These are phyloP conservation scores for Berberis thunbergii DNA, from an alignment of 164 flowering plant species.

Conservation along the genomic window DNA sequence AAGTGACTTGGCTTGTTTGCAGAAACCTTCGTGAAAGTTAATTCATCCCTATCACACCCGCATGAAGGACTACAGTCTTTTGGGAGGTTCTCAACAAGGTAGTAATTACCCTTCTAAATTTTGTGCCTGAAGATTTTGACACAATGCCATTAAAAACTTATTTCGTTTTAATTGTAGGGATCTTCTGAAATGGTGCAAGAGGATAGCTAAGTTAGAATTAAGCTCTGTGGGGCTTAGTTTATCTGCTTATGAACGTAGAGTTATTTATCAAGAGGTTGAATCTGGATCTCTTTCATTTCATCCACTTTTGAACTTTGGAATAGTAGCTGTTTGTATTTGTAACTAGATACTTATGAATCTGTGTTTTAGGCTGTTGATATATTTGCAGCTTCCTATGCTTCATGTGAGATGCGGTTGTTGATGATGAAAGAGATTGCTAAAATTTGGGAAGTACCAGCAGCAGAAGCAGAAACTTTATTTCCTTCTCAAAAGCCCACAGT, in stretches of 20 bases:
- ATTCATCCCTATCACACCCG: slow-evolving; percentile 14
- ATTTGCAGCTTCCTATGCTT: slow-evolving; percentile 60
- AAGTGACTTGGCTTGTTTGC: slow-evolving; percentile 11
- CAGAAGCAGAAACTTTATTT: slow-evolving; percentile 34
- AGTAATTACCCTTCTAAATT: slow-evolving; percentile 1
- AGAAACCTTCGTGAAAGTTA: slow-evolving; percentile 62
- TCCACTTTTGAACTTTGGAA: no score
- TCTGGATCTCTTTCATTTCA: not conserved
- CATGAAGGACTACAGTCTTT: slow-evolving; percentile 24
- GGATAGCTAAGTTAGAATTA: slow-evolving; percentile 49
- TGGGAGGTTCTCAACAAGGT: slow-evolving; percentile 77
- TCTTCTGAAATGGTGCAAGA: slow-evolving; percentile 85
- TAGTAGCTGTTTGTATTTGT: not conserved
- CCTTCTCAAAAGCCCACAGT: slow-evolving; percentile 46
- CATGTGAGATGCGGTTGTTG: slow-evolving; percentile 37
- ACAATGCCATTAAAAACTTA: not conserved
- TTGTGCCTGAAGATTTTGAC: not conserved
- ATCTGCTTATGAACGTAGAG: slow-evolving; percentile 28
- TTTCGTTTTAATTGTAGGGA: slow-evolving; percentile 45
- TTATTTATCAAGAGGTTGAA: slow-evolving; percentile 69
- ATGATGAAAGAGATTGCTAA: slow-evolving; percentile 54
- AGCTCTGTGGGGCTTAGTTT: slow-evolving; percentile 27
- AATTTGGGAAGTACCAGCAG: slow-evolving; percentile 47
- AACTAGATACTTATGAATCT: not conserved
- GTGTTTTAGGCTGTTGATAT: slow-evolving; percentile 74